Evolutionary conservation across 345 rosid genomes (phyloP).

Genomic region (Populus euphratica): DNA sequence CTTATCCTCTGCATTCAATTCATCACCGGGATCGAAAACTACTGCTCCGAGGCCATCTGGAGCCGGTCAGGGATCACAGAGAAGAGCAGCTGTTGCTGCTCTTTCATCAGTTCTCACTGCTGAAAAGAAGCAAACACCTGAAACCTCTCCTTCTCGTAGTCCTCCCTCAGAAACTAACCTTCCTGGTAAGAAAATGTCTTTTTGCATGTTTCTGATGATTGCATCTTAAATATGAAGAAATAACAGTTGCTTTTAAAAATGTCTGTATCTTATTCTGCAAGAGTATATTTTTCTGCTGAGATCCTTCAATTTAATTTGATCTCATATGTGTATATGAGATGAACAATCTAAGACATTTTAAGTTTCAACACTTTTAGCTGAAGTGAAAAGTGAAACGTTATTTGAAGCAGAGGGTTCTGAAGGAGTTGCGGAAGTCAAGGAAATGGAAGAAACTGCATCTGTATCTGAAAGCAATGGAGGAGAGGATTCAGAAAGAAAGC

Average conservation of each 20-base stretch:
- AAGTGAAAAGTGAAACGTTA: conserved; percentile 40
- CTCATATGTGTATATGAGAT: not conserved
- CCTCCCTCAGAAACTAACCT: conserved; percentile 44
- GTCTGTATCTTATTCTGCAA: not conserved
- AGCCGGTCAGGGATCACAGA: conserved; percentile 63
- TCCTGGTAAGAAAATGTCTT: conserved; percentile 37
- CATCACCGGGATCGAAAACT: conserved; percentile 49
- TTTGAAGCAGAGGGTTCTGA: conserved; percentile 51
- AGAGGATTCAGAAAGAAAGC: conserved; percentile 47
- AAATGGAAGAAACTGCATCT: conserved; percentile 43
- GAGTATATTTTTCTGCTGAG: conserved; percentile 6
- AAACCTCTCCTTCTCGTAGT: conserved; percentile 56
- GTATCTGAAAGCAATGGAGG: conserved; percentile 39
- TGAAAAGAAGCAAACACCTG: conserved; percentile 69
- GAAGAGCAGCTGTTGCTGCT: conserved; percentile 97
- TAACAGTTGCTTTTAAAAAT: not conserved
- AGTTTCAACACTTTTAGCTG: conserved; percentile 31
- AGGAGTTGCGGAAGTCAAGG: conserved; percentile 48
- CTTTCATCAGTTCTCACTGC: conserved; percentile 85
- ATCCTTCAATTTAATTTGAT: conserved; percentile 4
- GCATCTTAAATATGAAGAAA: not conserved
- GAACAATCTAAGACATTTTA: conserved; percentile 12
- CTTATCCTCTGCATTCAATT: conserved; percentile 65
- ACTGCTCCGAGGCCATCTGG: conserved; percentile 40
- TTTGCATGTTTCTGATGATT: not conserved